Evolutionary conservation across 805 yeast species (phyloP), one percentile per base, ranked within the genome.

Genomic region (Starmerella stellata): DNA sequence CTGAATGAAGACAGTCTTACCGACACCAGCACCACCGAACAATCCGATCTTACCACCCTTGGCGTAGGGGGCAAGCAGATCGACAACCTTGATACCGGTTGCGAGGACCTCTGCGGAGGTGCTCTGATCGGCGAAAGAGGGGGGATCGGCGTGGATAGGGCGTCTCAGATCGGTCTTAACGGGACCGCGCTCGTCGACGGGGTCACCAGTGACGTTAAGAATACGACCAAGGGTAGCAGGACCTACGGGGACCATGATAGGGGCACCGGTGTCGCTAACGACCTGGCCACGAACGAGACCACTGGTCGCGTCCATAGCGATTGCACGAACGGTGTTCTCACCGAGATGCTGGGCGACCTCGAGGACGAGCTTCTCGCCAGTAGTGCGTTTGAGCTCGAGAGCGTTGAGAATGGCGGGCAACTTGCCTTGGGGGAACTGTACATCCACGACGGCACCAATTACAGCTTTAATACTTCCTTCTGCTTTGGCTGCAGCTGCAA

Each of bases 1-100:
- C 75, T 87, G 98, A 70, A 87, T 87, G 72, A 87, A 87, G 51
- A 87, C 98, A 68, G 98, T 87, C 71, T 87, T 87, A 72, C 98
- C 98, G 80, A 87, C 98, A 87, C 98, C 98, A 68, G 98, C 98
- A 87, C 98, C 98, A 74, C 98, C 98, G 79, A 87, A 87, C 63
- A 87, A 77, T 78, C 98, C 98, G 82, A 87, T 87, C 78, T 87
- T 87, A 81, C 98, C 98, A 81, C 98, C 98, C 81, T 95, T 83
- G 64, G 98, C 96, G 74, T 87, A 87, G 57, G 98, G 98, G 56
- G 98, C 98, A 55, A 87, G 75, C 63, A 87, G 74, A 66, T 87
- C 98, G 70, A 87, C 98, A 67, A 87, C 98, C 76, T 87, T 87
- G 66, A 87, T 87, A 82, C 98, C 95, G 52, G 98, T 87, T 73